Evolutionary conservation across 176 grass and related monocot genomes (phyloP).

Genomic region (Ensete glaucum): DNA sequence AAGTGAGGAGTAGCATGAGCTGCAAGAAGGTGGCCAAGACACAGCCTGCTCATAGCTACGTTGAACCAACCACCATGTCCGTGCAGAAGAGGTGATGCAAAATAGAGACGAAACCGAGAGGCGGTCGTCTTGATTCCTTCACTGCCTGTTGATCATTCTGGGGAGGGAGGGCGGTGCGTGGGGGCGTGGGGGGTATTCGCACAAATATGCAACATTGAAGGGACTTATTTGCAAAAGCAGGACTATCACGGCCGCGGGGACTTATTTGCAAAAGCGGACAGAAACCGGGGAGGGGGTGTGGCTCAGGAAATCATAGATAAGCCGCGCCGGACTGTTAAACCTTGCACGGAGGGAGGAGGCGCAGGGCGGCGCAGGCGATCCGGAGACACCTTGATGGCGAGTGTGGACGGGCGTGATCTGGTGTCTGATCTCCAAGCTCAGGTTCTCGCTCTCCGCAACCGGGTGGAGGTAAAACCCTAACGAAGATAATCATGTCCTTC

Average conservation of each 20-base stretch:
- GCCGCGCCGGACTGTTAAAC: not conserved
- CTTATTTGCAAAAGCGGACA: too few species aligned
- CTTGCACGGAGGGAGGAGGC: not conserved
- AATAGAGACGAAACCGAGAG: too few species aligned
- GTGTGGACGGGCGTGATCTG: not conserved
- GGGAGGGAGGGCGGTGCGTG: too few species aligned
- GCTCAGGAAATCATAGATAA: too few species aligned
- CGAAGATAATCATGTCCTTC: not conserved
- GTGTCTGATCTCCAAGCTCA: conserved; percentile 11
- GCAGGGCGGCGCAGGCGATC: not conserved
- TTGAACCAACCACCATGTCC: conserved; percentile 19
- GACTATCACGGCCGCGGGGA: too few species aligned
- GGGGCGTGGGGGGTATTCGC: not conserved
- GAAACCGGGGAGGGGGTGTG: too few species aligned
- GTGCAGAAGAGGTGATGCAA: not conserved
- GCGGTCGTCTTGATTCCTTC: too few species aligned
- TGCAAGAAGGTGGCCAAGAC: conserved; percentile 19
- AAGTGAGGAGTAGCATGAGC: conserved; percentile 38
- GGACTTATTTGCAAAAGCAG: not conserved
- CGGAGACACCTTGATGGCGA: not conserved
- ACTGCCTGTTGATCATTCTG: too few species aligned
- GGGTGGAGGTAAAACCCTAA: conserved; percentile 25
- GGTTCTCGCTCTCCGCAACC: conserved; percentile 9
- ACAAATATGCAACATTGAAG: not conserved
- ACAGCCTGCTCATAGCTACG: conserved; percentile 21